Percentiles rank a stretch among this genome's conserved stretches.
phyloP scores from a whole-genome alignment of 306 rosid genomes.

The Quercus cerris region DNA sequence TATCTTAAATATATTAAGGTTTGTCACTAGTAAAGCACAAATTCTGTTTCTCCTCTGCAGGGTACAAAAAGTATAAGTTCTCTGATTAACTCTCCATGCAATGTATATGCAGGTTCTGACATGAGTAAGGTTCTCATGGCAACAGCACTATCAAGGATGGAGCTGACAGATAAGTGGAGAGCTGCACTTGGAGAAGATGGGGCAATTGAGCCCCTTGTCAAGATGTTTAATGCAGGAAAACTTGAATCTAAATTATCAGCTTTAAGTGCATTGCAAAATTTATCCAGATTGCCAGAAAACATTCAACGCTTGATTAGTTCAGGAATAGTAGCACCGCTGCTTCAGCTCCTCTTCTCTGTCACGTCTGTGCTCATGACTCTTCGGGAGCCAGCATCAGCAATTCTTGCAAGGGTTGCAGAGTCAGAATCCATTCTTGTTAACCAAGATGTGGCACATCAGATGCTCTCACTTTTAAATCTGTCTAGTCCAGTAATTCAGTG shows the following conservation, averaged over 20 bases:
- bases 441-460: slow-evolving; percentile 68
- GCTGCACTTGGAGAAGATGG: slow-evolving; percentile 77
- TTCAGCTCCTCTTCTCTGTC: slow-evolving; percentile 90
- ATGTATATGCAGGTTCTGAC: slow-evolving; percentile 69
- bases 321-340: slow-evolving; percentile 58
- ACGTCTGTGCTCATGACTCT: slow-evolving; percentile 92
- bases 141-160: slow-evolving; percentile 77
- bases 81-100: not conserved
- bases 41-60: not conserved
- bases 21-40: not conserved
- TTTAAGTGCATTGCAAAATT: slow-evolving; percentile 75
- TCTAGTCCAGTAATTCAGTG: slow-evolving; percentile 74
- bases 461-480: slow-evolving; percentile 84
- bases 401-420: slow-evolving; percentile 80
- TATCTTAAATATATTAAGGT: not conserved
- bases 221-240: slow-evolving; percentile 68
- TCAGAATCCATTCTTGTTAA: slow-evolving; percentile 65
- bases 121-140: slow-evolving; percentile 96
- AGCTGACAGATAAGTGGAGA: slow-evolving; percentile 75
- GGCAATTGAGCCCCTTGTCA: slow-evolving; percentile 70
- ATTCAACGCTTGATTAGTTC: slow-evolving; percentile 56
- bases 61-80: not conserved
- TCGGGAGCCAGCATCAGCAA: slow-evolving; percentile 84
- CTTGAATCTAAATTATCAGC: slow-evolving; percentile 89
- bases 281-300: slow-evolving; percentile 61